Conservation (phyloP, 2,329 filamentous ascomycete species). For the Emmonsia crescens region DNA sequence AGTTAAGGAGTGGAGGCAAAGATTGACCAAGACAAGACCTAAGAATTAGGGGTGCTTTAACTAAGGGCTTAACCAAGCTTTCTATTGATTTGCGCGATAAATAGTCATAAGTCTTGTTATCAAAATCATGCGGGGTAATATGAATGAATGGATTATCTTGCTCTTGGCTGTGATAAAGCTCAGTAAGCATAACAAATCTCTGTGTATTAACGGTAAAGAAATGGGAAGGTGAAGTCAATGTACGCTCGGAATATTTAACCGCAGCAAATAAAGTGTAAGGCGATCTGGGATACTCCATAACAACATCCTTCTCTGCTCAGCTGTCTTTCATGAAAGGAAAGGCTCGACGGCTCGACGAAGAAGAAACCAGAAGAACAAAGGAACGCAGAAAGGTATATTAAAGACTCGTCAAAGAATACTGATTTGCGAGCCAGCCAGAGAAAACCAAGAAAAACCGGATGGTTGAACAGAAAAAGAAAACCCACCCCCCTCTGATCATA, state of each 20-base stretch:
- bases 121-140: background rate
- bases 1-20: background rate
- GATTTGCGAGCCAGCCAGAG: background rate
- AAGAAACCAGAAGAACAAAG: background rate
- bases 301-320: too few species aligned
- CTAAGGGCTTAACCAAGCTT: background rate
- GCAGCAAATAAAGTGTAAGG: background rate
- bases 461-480: background rate
- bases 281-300: background rate
- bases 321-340: background rate
- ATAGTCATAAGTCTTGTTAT: background rate
- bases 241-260: background rate
- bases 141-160: background rate
- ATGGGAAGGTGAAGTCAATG: background rate
- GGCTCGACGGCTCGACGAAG: too few species aligned
- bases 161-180: background rate
- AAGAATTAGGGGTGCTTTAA: background rate
- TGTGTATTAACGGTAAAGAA: background rate
- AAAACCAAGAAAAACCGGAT: background rate
- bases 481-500: constrained; percentile 14
- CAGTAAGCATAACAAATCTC: background rate
- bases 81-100: background rate
- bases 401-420: background rate
- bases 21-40: background rate
- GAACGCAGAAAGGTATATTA: background rate